Evolutionary conservation across 805 yeast genomes (phyloP), one percentile per base, ranked within the genome.

Genomic region (Dipodascopsis uninucleata): DNA sequence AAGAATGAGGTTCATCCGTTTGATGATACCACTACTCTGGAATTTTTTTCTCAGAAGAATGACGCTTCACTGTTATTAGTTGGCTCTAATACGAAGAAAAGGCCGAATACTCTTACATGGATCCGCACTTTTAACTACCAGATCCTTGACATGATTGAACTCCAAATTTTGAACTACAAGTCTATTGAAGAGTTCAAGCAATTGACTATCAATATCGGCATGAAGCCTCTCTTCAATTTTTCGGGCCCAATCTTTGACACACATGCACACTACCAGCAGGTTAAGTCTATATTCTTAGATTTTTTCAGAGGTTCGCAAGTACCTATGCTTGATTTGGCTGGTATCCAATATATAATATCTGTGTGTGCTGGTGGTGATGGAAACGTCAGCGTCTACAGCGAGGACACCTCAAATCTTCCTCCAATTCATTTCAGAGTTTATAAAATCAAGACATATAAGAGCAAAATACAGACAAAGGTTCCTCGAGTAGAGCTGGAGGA

Each of bases 401-500:
- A 45, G 20, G 50, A 41, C 31, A 44, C 53, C 5, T 39, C 49
- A 2, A 33, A 39, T 2, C 73, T 89, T 53, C 97, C 98, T 14
- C 66, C 75, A 40, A 83, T 93, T 37, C 76, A 87, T 60, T 90
- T 93, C 76, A 79, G 98, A 69, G 97, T 88, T 24, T 93, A 90
- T 66, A 79, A 82, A 59, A 69, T 93, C 59, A 85, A 82, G 64
- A 80, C 97, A 4, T 82, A 68, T 65, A 80, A 75, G 62, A 80
- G 90, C 51, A 59, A 55, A 44, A 61, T 71, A 12, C 89, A 83
- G 39, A 95, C 90, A 61, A 88, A 85, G 63, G 73, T 86, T 44
- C 97, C 98, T 45, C 77, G 98, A 63, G 89, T 93, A 20, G 97
- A 93, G 69, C 71, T 93, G 33, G 93, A 84, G 44, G 98, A 93